These are phyloP conservation scores for Xylariales sp. DNA, from an alignment of 2,329 filamentous ascomycete genomes.

Conservation along the genomic window DNA sequence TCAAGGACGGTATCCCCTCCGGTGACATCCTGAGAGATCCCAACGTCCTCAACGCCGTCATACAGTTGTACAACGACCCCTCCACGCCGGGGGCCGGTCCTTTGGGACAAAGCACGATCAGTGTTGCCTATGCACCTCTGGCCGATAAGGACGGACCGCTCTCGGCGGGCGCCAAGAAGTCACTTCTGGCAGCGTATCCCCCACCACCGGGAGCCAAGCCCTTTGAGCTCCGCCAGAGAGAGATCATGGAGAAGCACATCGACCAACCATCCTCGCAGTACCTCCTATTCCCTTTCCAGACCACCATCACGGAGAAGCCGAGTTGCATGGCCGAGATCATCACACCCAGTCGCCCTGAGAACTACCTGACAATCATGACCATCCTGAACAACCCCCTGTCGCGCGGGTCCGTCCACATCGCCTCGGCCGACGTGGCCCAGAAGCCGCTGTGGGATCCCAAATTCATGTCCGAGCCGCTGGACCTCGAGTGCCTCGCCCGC, in stretches of 20 bases:
- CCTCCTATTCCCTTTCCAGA: conserved; percentile 20
- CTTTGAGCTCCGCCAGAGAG: conserved; percentile 15
- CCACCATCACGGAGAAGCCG: conserved; percentile 20
- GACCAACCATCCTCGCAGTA: conserved; percentile 8
- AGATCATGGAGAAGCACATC: conserved; percentile 20
- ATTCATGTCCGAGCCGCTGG: conserved; percentile 51
- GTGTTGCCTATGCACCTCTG: conserved; percentile 28
- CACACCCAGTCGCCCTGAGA: conserved; percentile 27
- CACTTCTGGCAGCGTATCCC: conserved; percentile 20
- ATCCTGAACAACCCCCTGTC: conserved; percentile 60
- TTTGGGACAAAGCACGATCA: conserved; percentile 36
- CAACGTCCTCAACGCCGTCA: conserved; percentile 22
- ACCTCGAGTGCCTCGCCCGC: conserved; percentile 46
- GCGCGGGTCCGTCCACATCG: conserved; percentile 55
- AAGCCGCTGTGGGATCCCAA: conserved; percentile 50
- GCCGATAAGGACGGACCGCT: conserved; percentile 23
- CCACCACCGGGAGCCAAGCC: conserved; percentile 8
- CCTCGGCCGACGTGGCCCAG: conserved; percentile 32
- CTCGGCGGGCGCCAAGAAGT: conserved; percentile 16
- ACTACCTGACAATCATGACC: conserved; percentile 52
- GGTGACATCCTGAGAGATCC: conserved; percentile 30
- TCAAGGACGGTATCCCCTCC: conserved; percentile 32
- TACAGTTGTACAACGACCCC: conserved; percentile 31
- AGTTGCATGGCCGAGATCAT: conserved; percentile 21
- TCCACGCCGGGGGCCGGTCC: conserved; percentile 22